Conservation (phyloP, 257 asterid genomes). For the Nicotiana paniculata region DNA sequence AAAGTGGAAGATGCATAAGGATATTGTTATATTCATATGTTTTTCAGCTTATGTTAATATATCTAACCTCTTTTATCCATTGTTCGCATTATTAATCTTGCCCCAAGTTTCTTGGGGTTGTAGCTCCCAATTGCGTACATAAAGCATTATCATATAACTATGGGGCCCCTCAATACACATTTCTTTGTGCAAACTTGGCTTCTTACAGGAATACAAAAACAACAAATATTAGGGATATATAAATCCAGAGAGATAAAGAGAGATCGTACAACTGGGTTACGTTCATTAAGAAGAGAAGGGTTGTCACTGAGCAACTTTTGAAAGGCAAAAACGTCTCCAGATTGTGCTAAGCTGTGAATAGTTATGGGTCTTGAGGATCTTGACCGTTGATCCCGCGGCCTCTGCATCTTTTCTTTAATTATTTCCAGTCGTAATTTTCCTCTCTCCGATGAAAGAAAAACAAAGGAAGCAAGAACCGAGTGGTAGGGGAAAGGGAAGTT, state of each 20-base stretch:
- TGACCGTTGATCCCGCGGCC: slow-evolving; percentile 29
- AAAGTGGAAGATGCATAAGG: not conserved
- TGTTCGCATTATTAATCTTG: not conserved
- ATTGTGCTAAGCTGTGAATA: slow-evolving; percentile 89
- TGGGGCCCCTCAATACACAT: not conserved
- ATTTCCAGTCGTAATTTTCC: not conserved
- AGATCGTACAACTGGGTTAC: slow-evolving; percentile 80
- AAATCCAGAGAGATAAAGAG: not conserved
- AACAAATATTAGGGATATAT: not conserved
- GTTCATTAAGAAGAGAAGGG: slow-evolving; percentile 82
- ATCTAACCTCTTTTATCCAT: not conserved
- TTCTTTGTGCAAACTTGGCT: not conserved
- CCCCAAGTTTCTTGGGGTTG: not conserved
- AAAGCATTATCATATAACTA: not conserved
- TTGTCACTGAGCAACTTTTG: slow-evolving; percentile 66
- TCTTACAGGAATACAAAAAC: not conserved
- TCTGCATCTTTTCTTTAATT: slow-evolving; percentile 15
- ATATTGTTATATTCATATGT: not conserved
- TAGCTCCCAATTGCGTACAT: not conserved
- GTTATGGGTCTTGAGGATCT: slow-evolving; percentile 48
- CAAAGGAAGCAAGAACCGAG: too few relatives aligned
- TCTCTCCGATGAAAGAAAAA: not conserved
- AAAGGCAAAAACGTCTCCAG: slow-evolving; percentile 68
- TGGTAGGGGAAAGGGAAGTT: not conserved
- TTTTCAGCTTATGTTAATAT: not conserved